These are phyloP conservation scores for Saccharomycopsis synnaedendra DNA, from an alignment of 805 yeast species.

Conservation along the genomic window DNA sequence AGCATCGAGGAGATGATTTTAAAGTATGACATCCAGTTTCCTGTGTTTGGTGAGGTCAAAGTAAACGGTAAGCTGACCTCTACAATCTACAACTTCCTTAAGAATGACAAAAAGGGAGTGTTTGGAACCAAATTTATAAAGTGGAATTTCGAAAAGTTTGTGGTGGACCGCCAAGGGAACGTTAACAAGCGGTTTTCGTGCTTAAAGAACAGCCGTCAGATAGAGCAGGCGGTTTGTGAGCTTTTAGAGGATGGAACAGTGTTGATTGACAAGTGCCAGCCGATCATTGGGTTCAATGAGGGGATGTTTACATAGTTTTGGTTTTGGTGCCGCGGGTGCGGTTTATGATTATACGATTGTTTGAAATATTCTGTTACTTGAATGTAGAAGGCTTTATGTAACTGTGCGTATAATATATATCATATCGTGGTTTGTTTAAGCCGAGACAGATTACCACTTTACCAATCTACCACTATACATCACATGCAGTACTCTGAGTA, in stretches of 20 bases:
- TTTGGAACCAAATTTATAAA: constrained; percentile 64
- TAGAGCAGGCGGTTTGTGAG: constrained; percentile 2
- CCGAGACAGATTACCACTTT: too few species aligned
- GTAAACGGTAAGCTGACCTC: constrained; percentile 67
- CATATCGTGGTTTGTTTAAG: too few species aligned
- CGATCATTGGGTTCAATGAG: constrained; percentile 8
- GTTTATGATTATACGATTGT: too few species aligned
- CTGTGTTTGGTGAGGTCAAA: constrained; percentile 61
- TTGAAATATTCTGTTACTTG: too few species aligned
- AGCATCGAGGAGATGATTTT: not conserved
- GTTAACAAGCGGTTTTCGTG: constrained; percentile 37
- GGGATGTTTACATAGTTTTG: constrained; percentile 2
- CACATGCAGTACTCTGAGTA: too few species aligned
- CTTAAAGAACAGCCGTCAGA: constrained; percentile 5
- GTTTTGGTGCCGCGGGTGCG: too few species aligned
- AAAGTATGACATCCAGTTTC: constrained; percentile 33
- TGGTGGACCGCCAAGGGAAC: constrained; percentile 43
- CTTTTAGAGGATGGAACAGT: not conserved
- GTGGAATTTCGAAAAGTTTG: constrained; percentile 76
- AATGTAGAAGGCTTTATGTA: too few species aligned
- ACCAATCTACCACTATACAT: too few species aligned
- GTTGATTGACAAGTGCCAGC: not conserved
- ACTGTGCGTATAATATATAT: too few species aligned
- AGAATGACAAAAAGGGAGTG: constrained; percentile 42
- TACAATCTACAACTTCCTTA: constrained; percentile 59